Conservation (phyloP, 495 filamentous ascomycete genomes). For the Aspergillus mulundensis region DNA sequence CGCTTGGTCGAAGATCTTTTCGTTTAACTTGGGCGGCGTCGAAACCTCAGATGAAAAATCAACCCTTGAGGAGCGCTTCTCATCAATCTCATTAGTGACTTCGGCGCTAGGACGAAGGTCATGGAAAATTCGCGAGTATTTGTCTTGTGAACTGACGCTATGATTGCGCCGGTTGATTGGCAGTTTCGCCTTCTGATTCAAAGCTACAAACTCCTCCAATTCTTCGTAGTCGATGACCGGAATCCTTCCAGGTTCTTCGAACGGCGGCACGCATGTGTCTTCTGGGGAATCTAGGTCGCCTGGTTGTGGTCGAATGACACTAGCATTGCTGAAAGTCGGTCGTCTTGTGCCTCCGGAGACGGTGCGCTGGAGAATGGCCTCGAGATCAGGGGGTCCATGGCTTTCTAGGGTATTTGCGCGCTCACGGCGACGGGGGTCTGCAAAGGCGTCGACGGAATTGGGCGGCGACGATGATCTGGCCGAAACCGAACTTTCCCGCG, state of each 20-base stretch:
- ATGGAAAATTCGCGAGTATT: slow-evolving; percentile 54
- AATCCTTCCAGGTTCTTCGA: slow-evolving; percentile 51
- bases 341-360: slow-evolving; percentile 64
- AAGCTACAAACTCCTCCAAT: slow-evolving; percentile 77
- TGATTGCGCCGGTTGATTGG: slow-evolving; percentile 40
- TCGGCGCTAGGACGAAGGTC: slow-evolving; percentile 52
- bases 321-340: slow-evolving; percentile 59
- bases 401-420: slow-evolving; percentile 62
- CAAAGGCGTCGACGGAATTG: slow-evolving; percentile 97
- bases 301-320: slow-evolving; percentile 42
- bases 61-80: slow-evolving; percentile 31
- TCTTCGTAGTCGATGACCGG: slow-evolving; percentile 81
- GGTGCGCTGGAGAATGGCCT: slow-evolving; percentile 64
- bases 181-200: slow-evolving; percentile 45
- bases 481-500: slow-evolving; percentile 53
- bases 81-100: slow-evolving; percentile 21
- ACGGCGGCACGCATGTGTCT: slow-evolving; percentile 76
- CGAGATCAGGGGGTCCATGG: slow-evolving; percentile 51
- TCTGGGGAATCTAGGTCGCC: slow-evolving; percentile 55
- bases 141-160: slow-evolving; percentile 50
- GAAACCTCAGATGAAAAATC: slow-evolving; percentile 23
- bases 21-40: slow-evolving; percentile 15
- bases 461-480: slow-evolving; percentile 78
- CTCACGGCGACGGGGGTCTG: slow-evolving; percentile 66
- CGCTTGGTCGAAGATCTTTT: slow-evolving; percentile 25